A percentile compares a stretch with the other conserved stretches of the same genome.
Evolutionary conservation across 768 basidiomycete species (phyloP).

Genomic region (Cystofilobasidium ferigula): DNA sequence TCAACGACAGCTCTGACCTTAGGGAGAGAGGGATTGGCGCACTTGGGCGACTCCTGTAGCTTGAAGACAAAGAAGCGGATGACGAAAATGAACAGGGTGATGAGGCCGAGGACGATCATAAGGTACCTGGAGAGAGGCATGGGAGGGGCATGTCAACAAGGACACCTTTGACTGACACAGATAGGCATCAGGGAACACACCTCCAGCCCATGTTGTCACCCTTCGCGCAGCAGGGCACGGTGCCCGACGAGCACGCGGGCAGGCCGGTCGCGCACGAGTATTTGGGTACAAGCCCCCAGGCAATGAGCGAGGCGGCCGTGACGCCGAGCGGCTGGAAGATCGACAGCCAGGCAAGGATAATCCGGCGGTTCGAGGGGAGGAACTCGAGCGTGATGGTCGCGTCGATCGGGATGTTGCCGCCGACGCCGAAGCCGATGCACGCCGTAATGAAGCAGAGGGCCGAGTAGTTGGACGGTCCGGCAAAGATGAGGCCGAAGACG

Average conservation of each 20-base stretch:
- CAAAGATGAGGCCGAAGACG: conserved; percentile 38
- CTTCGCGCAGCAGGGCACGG: conserved; percentile 42
- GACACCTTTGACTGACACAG: too few relatives aligned
- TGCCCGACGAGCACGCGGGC: conserved; percentile 29
- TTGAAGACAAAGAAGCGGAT: conserved; percentile 50
- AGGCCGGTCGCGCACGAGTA: conserved; percentile 44
- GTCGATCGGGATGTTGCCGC: conserved; percentile 39
- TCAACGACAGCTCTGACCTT: too few relatives aligned
- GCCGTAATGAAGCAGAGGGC: conserved; percentile 38
- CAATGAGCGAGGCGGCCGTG: conserved; percentile 46
- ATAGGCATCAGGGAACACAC: too few relatives aligned
- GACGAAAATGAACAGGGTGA: conserved; percentile 50
- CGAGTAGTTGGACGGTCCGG: conserved; percentile 38
- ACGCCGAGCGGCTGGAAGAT: conserved; percentile 44
- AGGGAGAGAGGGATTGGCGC: neutral
- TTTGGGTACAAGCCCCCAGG: conserved; percentile 50
- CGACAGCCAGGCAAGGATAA: conserved; percentile 47
- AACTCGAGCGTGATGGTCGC: conserved; percentile 38
- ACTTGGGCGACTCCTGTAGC: conserved; percentile 53
- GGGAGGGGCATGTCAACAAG: too few relatives aligned
- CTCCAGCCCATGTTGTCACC: conserved; percentile 52
- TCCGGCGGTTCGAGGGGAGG: conserved; percentile 35
- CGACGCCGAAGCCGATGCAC: conserved; percentile 29
- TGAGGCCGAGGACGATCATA: conserved; percentile 40
- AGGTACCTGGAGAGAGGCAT: too few relatives aligned